Conservation (phyloP, 192 early-diverging fungal genomes). For the Endogone sp. region DNA sequence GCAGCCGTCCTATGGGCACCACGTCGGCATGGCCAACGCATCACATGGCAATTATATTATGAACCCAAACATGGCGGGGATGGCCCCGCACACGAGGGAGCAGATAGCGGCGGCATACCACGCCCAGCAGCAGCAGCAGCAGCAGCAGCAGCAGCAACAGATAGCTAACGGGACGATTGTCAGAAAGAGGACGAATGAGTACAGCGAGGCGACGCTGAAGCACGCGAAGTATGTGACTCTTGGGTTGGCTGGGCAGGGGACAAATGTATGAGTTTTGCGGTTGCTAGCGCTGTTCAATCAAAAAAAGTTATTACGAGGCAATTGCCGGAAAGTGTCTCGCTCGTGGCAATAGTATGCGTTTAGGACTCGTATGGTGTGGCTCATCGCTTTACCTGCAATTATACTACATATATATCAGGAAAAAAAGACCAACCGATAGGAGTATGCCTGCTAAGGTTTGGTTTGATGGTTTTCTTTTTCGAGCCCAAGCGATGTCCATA, state of each 20-base stretch:
- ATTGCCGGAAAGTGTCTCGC: too few species aligned
- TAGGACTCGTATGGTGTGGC: too few species aligned
- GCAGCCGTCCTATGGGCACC: not conserved
- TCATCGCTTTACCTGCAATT: too few species aligned
- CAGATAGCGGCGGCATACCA: not conserved
- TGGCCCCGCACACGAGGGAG: not conserved
- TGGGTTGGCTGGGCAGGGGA: too few species aligned
- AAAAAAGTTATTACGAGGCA: too few species aligned
- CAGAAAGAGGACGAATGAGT: not conserved
- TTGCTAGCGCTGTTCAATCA: too few species aligned
- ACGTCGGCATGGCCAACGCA: not conserved
- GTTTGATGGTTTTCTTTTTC: not conserved
- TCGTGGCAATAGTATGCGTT: too few species aligned
- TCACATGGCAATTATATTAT: not conserved
- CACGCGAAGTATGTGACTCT: not conserved
- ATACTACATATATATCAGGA: not conserved
- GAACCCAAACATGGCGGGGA: not conserved
- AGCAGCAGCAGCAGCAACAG: not conserved
- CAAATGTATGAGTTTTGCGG: too few species aligned
- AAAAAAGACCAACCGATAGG: slow-evolving; percentile 17
- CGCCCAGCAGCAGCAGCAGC: not conserved
- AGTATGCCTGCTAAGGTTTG: slow-evolving; percentile 16
- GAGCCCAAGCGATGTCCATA: too few species aligned
- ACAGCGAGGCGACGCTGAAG: not conserved
- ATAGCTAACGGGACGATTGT: not conserved